Base-by-base conservation (phyloP, 1,284 basidiomycete species). In the Tilletia setariae region DNA sequence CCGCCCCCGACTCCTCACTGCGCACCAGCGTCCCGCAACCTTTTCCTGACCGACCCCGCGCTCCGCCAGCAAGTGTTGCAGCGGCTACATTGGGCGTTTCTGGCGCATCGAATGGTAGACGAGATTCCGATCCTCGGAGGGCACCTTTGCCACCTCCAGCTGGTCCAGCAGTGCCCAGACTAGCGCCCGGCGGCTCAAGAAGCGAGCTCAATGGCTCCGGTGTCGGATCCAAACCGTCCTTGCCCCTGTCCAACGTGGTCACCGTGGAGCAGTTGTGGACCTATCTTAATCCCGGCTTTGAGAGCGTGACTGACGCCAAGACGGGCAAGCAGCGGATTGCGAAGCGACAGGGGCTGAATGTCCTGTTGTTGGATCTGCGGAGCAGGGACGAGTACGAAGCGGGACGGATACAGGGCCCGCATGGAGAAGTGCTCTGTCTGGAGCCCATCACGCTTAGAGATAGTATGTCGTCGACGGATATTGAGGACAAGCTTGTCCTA, bases 281-380 rank as follows among this genome's bases (percentile, higher is more conserved):
- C 11, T 73, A 66, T 21, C 73, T 82, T 68, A 72, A 79, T 62
- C 79, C 80, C 13, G 79, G 79, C 47, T 82, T 77, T 61, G 72
- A 77, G 61, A 67, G 69, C 46, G 74, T 79, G 32, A 69, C 67
- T 21, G 79, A 81, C 51, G 28, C 53, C 15, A 63, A 46, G 28
- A 69, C 67, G 1, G 80, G 78, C 30, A 63, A 67, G 32, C 71
- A 69, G 40, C 68, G 74, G 62, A 75, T 82, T 30, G 70, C 70
- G 53, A 78, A 76, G 46, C 72, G 72, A 65, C 23, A 44, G 2
- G 78, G 76, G 3, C 68, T 75, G 2, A 59, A 70, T 30, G 68
- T 93, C 6, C 85, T 98, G 4, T 79, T 97, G 16, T 85, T 97
- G 28, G 94, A 98, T 82, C 87, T 95, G 8, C 87, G 94, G 25